Base-by-base conservation (phyloP, 2,329 filamentous ascomycete genomes). In the Curvularia hawaiiensis region DNA sequence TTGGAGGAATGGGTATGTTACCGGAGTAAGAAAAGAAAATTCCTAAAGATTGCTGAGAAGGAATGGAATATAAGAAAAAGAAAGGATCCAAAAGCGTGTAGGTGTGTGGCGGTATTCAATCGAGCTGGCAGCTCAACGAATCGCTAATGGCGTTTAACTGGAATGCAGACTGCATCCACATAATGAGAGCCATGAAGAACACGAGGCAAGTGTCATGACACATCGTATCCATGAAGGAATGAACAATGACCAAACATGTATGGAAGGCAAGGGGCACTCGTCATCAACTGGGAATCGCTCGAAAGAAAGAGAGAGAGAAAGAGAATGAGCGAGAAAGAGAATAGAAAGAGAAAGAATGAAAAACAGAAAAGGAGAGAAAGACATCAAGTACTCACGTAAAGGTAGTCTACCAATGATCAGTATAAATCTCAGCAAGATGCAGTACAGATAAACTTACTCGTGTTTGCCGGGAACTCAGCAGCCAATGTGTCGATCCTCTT, bases 401-500 rank as follows among this genome's bases (percentile, higher is more conserved):
- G 55, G 44, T 48, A 46, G 2, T 60, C 35, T 38, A 9, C 35
- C 7, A 38, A 18, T 18, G 5, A 6, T 38, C 14, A 38, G 35
- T 38, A 38, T 38, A 38, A 16, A 16, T 38, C 35, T 38, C 16
- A n/a, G 16, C 35, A 18, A 38, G 16, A 38, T 38, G 16, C 35
- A 18, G 33, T 35, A 38, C 5, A 18, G 9, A 38, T 3, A 38
- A 38, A 38, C 35, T 38, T 38, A 38, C 35, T 26, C 20, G 48
- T 33, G 24, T 95, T 85, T 41, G 61, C 54, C 0, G 61, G 61
- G 54, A 63, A 65, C 78, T 99, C 95, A 41, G 95, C 95, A 67
- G 95, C 95, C 59, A 99, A 85, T 20, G 95, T 99, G 74, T 99
- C 95, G 69, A 99, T 98, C 83, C 89, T 96, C 88, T 98, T 99